phyloP scores from a whole-genome alignment of 2,329 filamentous ascomycete genomes.

The Metarhizium guizhouense region DNA sequence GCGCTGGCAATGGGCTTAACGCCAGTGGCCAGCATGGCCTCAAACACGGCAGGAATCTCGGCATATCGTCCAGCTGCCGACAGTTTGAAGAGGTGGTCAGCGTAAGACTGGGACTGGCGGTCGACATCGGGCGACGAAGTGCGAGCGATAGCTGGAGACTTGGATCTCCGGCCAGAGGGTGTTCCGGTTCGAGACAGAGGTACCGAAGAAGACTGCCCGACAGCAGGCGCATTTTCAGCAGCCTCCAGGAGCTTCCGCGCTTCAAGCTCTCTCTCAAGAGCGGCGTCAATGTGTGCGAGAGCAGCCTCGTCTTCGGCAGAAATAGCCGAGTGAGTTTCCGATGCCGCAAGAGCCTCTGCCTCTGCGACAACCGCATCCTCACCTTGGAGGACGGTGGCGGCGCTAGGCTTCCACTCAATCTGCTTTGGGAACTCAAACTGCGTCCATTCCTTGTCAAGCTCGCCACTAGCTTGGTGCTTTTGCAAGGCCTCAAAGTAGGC shows the following conservation, averaged over 20 bases:
- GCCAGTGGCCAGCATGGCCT: slow-evolving; percentile 76
- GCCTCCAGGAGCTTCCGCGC: slow-evolving; percentile 37
- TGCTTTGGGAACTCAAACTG: slow-evolving; percentile 84
- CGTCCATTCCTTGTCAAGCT: slow-evolving; percentile 73
- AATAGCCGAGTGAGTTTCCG: slow-evolving; percentile 28
- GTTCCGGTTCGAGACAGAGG: slow-evolving; percentile 31
- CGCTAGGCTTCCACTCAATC: slow-evolving; percentile 75
- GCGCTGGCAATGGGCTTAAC: slow-evolving; percentile 72
- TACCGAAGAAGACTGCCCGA: slow-evolving; percentile 28
- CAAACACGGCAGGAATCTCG: slow-evolving; percentile 85
- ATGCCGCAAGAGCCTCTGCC: slow-evolving; percentile 24
- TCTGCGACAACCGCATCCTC: slow-evolving; percentile 38
- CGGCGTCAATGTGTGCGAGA: slow-evolving; percentile 76
- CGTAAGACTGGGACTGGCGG: slow-evolving; percentile 60
- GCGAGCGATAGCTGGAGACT: slow-evolving; percentile 39
- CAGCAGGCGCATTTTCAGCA: slow-evolving; percentile 30
- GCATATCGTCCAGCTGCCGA: slow-evolving; percentile 64
- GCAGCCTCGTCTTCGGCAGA: slow-evolving; percentile 45
- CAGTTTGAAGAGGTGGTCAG: slow-evolving; percentile 69
- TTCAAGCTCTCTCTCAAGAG: slow-evolving; percentile 70
- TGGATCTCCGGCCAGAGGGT: slow-evolving; percentile 30
- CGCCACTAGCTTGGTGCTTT: slow-evolving; percentile 56
- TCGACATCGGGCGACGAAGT: slow-evolving; percentile 54
- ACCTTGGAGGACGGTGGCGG: slow-evolving; percentile 48
- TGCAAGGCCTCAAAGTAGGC: slow-evolving; percentile 90